A percentile compares a stretch with the other conserved stretches of the same genome.
Evolutionary conservation across 257 asterid genomes (phyloP).

Genomic region (Fraxinus americana): DNA sequence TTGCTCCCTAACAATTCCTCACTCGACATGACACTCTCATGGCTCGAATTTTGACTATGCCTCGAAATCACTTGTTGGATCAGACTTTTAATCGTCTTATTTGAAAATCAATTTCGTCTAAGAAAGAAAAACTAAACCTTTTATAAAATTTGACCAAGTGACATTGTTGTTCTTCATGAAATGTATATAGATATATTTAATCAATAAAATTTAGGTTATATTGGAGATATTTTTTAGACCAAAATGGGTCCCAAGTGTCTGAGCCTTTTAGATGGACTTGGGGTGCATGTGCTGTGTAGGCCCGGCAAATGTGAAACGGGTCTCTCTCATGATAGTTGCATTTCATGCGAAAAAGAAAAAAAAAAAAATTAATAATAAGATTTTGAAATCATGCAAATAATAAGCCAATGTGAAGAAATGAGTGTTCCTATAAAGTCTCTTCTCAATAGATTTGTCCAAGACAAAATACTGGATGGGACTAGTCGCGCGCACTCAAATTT

Average conservation of each 20-base stretch:
- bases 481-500: background rate
- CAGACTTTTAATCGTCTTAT: no score
- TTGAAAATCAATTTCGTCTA: no score
- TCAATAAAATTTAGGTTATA: background rate
- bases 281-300: constrained; percentile 4
- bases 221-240: background rate
- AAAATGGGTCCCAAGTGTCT: constrained; percentile 2
- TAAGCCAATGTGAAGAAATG: background rate
- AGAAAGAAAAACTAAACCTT: no score
- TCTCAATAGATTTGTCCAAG: background rate
- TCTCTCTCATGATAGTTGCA: background rate
- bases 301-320: background rate
- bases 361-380: background rate
- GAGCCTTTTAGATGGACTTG: background rate
- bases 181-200: no score
- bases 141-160: no score
- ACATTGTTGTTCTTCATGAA: no score
- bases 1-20: no score
- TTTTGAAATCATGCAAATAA: background rate
- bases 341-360: background rate
- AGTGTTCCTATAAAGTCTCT: background rate
- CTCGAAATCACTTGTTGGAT: no score
- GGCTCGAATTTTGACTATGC: no score
- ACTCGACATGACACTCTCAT: no score
- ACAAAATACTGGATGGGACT: no score